Conservation (phyloP, 495 filamentous ascomycete species). For the Podospora appendiculata region DNA sequence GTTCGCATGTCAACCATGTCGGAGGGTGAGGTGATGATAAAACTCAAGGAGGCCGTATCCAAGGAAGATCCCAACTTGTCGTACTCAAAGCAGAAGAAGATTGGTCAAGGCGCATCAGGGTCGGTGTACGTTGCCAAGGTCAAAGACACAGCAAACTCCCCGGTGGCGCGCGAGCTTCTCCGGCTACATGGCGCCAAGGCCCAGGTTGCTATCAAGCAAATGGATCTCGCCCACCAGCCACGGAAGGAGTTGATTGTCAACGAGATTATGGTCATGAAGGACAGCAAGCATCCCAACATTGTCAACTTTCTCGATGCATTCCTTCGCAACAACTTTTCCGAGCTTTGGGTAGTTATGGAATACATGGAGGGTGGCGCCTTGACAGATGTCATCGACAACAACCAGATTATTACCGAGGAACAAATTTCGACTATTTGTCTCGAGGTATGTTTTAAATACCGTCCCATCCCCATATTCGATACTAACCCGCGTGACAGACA, state of each 20-base stretch:
- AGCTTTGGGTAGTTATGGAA: slow-evolving; percentile 99
- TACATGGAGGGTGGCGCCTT: slow-evolving; percentile 98
- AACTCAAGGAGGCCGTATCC: slow-evolving; percentile 84
- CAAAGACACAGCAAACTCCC: slow-evolving; percentile 50
- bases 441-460: slow-evolving; percentile 56
- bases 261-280: slow-evolving; percentile 99
- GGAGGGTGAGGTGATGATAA: slow-evolving; percentile 93
- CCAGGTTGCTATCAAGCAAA: slow-evolving; percentile 97
- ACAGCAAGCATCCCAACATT: slow-evolving; percentile 94
- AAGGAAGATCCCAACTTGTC: slow-evolving; percentile 84
- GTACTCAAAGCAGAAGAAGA: slow-evolving; percentile 98
- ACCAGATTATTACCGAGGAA: slow-evolving; percentile 80
- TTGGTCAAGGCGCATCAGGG: slow-evolving; percentile 94
- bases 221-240: slow-evolving; percentile 96
- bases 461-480: neutral
- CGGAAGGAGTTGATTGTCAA: slow-evolving; percentile 98
- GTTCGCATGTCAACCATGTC: slow-evolving; percentile 97
- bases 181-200: slow-evolving; percentile 51
- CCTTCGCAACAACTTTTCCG: slow-evolving; percentile 81
- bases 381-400: slow-evolving; percentile 98
- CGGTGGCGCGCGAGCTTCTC: slow-evolving; percentile 47
- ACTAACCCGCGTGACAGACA: slow-evolving; percentile 55
- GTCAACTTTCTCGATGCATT: slow-evolving; percentile 98
- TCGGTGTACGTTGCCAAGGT: slow-evolving; percentile 97
- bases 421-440: slow-evolving; percentile 96